Evolutionary conservation across 2,329 filamentous ascomycete species (phyloP), one percentile per base, ranked within the genome.

Genomic region (Penicillium concentricum): DNA sequence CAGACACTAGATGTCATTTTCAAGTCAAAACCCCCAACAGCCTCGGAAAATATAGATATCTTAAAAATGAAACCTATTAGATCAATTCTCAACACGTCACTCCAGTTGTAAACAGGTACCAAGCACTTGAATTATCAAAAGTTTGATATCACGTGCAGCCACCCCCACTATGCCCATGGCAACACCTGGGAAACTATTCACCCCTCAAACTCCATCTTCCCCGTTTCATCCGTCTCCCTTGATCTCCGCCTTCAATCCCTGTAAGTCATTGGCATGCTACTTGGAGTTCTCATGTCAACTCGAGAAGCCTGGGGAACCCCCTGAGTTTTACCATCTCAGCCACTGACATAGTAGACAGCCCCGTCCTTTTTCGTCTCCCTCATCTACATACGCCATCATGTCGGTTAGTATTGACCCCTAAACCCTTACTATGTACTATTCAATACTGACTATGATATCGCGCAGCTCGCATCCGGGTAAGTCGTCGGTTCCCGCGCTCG

Each of bases 401-500:
- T 73, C 71, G 61, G 71, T 73, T 51, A 18, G 71, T 72, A 62
- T 60, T 42, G 20, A 32, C 26, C 22, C 41, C n/a, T 7, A 43
- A 32, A 18, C 20, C 16, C 6, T 22, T 49, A 9, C 10, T 39
- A 34, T 24, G 15, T 7, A 30, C 42, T 3, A 51, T 38, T 15
- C 30, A 44, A 20, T 57, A 41, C 56, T 66, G 46, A 61, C 34
- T 60, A 52, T 45, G 20, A 57, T 51, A 6, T 56, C 49, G 54
- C 54, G 50, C 57, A 73, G 71, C 69, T 73, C 62, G 70, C 70
- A 67, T 73, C 71, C 60, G 71, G 71, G 71, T 73, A 72, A 39
- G 56, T 55, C 57, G 16, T 39, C 20, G 15, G 44, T 43, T 32
- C 26, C 51, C 52, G 39, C 57, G 47, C 47, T 42, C 45, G 22